Percentiles rank a stretch among this genome's conserved stretches.
Conservation (phyloP, 768 basidiomycete species). For the Suillus brevipes region DNA sequence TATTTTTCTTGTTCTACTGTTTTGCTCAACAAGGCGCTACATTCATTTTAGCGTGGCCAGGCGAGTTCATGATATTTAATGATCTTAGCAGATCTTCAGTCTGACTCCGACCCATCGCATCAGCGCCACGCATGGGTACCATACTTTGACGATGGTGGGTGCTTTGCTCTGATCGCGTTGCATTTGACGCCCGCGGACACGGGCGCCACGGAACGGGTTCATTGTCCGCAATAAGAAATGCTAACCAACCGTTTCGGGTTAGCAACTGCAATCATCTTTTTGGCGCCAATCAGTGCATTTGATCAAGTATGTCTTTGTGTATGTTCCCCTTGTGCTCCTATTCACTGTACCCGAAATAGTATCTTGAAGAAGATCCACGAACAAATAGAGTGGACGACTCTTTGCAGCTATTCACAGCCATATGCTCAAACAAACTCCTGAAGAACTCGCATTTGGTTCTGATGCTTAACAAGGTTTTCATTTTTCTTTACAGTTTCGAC, state of each 20-base stretch:
- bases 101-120: constrained; percentile 19
- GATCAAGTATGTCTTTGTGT: constrained; percentile 59
- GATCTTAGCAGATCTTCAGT: constrained; percentile 12
- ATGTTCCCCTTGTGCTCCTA: constrained; percentile 9
- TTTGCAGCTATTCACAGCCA: constrained; percentile 70
- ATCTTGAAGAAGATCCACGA: constrained; percentile 77
- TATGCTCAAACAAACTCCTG: constrained; percentile 76
- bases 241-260: constrained; percentile 10
- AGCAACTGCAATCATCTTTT: constrained; percentile 85
- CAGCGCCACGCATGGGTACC: constrained; percentile 82
- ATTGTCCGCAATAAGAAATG: constrained; percentile 1
- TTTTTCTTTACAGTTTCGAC: constrained; percentile 10
- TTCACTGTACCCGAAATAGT: constrained; percentile 41
- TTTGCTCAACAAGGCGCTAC: neutral
- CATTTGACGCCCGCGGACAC: constrained; percentile 9
- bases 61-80: constrained; percentile 35
- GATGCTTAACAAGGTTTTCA: constrained; percentile 71
- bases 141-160: constrained; percentile 80
- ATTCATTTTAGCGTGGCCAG: constrained; percentile 54
- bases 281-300: constrained; percentile 84
- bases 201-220: neutral
- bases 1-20: constrained; percentile 10
- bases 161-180: constrained; percentile 10
- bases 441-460: constrained; percentile 72
- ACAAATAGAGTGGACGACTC: constrained; percentile 84